Percentiles rank a stretch among this genome's conserved stretches.
These are phyloP conservation scores for Guyanaporus albipodus DNA, from an alignment of 768 basidiomycete genomes.

Conservation along the genomic window DNA sequence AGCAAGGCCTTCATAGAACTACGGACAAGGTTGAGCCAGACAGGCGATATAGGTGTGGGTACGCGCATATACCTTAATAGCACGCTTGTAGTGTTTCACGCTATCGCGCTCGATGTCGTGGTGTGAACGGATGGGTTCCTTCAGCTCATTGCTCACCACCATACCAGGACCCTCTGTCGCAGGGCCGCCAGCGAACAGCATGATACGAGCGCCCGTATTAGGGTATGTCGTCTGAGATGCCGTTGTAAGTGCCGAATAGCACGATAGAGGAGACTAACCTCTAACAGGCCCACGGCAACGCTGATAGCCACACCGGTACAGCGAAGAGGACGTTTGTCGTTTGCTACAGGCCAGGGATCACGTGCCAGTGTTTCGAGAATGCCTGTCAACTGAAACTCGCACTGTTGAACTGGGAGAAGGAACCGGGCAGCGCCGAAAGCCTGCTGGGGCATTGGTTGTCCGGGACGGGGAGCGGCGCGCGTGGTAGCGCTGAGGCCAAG, in stretches of 20 bases:
- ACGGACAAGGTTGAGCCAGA: neutral
- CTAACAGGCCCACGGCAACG: slow-evolving; percentile 88
- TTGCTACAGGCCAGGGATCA: slow-evolving; percentile 97
- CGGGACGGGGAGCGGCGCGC: slow-evolving; percentile 82
- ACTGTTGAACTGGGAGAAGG: slow-evolving; percentile 85
- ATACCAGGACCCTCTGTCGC: slow-evolving; percentile 96
- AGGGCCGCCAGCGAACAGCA: slow-evolving; percentile 94
- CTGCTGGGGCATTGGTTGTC: slow-evolving; percentile 75
- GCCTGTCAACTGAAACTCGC: slow-evolving; percentile 94
- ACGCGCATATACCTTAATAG: slow-evolving; percentile 69
- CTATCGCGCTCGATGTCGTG: slow-evolving; percentile 98
- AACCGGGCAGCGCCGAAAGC: slow-evolving; percentile 86
- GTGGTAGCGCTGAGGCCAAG: slow-evolving; percentile 72
- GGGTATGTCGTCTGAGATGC: slow-evolving; percentile 72
- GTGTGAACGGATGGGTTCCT: slow-evolving; percentile 96
- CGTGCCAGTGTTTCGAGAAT: slow-evolving; percentile 83
- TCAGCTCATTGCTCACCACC: slow-evolving; percentile 93
- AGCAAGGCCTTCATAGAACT: slow-evolving; percentile 96
- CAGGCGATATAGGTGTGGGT: neutral
- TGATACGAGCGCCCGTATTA: slow-evolving; percentile 93
- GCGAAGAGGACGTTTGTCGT: slow-evolving; percentile 86
- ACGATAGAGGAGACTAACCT: slow-evolving; percentile 43
- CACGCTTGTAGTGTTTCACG: slow-evolving; percentile 96
- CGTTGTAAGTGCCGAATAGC: neutral
- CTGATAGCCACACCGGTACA: slow-evolving; percentile 95